Evolutionary conservation across 371 early-diverging fungal species (phyloP).

Genomic region (Nosema bombycis): DNA sequence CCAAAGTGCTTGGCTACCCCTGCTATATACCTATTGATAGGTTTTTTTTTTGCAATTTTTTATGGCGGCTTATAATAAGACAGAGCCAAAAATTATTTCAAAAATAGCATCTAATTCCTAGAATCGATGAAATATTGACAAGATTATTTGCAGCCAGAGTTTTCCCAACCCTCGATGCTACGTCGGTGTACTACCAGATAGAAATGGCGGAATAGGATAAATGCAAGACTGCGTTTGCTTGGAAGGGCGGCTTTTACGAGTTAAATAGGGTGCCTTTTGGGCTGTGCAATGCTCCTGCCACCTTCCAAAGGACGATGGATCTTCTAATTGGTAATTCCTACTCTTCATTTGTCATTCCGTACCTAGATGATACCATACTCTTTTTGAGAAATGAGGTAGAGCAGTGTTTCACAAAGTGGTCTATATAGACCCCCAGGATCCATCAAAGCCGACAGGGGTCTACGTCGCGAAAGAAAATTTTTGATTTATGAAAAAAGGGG

Average conservation of each 20-base stretch:
- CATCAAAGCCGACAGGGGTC: no score
- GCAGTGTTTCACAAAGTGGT: slow-evolving; percentile 11
- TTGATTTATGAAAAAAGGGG: no score
- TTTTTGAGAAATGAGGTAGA: slow-evolving; percentile 11
- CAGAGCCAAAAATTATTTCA: no score
- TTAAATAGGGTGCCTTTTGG: slow-evolving; percentile 52
- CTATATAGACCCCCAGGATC: neutral
- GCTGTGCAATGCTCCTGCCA: slow-evolving; percentile 33
- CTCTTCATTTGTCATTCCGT: neutral
- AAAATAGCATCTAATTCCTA: slow-evolving; percentile 14
- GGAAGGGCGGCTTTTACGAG: slow-evolving; percentile 58
- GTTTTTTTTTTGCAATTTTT: no score
- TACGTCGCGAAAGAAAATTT: no score
- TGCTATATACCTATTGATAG: no score
- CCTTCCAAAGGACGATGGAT: slow-evolving; percentile 55
- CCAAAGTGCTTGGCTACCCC: no score
- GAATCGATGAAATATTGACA: slow-evolving; percentile 30
- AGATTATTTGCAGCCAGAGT: slow-evolving; percentile 47
- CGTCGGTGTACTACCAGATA: slow-evolving; percentile 66
- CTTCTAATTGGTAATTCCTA: slow-evolving; percentile 11
- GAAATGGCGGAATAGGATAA: slow-evolving; percentile 35
- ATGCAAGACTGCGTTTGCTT: slow-evolving; percentile 65
- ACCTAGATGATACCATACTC: slow-evolving; percentile 32
- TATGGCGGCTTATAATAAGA: no score
- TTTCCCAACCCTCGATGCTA: slow-evolving; percentile 65